Base-by-base conservation (phyloP, 495 filamentous ascomycete genomes). In the Apiosordaria backusii region DNA sequence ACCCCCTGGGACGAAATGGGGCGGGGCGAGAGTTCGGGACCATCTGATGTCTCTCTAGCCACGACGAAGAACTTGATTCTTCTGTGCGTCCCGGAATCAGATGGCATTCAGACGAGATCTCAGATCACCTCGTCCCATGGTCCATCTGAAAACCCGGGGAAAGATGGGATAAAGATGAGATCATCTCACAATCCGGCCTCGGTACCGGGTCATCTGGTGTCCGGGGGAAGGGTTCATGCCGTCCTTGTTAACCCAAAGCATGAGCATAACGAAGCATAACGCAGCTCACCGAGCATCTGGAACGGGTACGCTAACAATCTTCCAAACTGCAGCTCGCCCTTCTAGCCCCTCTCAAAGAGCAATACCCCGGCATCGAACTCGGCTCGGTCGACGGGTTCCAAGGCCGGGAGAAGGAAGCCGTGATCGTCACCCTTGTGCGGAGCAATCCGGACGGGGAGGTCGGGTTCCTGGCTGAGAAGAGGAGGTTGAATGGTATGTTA, bases 311-410 rank as follows among this genome's bases (percentile, higher is more conserved):
- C 35, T 7, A 45, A 16, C 5, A 45, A 3, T 7, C 27, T 29
- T 3, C 27, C 27, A 29, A 4, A 29, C 27, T n/a, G 7, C 16
- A 89, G 86, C 82, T 97, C 7, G 87, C 89, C 1, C 78, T 96
- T 0, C 80, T 99, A 61, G 85, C 92, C 2, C 84, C 87, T 52
- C 82, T 99, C 19, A 92, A 93, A 65, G 90, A 93, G 61, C 80
- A 81, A 54, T 96, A 90, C 68, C 89, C 89, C 0, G 92, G 88
- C 3, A 86, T 99, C 16, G 95, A 99, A 75, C 79, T 98, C 19
- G 95, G 95, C 25, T 96, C 90, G 70, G 92, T 99, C 3, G 95
- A 99, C 78, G 93, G 93, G 6, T 99, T 99, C 75, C 95, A 99
- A 75, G 95, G 95, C 50, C 84, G 95, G 15, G 95, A 99, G 78